Evolutionary conservation across 768 basidiomycete genomes (phyloP), one percentile per base, ranked within the genome.

Genomic region (Suillus paluster): DNA sequence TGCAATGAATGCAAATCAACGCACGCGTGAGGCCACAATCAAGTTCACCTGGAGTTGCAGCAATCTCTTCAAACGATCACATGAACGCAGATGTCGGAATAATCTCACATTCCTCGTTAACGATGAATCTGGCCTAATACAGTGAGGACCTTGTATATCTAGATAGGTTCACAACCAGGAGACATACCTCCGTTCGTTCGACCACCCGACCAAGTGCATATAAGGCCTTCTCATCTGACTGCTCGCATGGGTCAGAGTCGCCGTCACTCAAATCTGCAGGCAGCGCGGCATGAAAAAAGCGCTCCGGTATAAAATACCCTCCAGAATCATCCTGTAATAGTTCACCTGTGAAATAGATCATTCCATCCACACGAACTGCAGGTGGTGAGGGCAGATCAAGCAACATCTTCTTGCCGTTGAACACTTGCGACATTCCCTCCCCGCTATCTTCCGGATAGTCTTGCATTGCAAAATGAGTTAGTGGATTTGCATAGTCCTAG

Each of bases 381-480:
- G 70, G 76, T 5, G 71, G 71, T 1, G 68, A 60, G 1, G 70
- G 74, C 10, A 72, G 67, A 30, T 72, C 73, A 0, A 62, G 27
- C 3, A 76, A 65, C 75, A 75, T 75, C 39, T 78, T 77, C 0
- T 27, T 56, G 2, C 68, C 66, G 38, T 77, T 67, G 56, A 68
- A 70, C 0, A 71, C 68, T 50, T 77, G 66, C 0, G 56, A 68
- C 58, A 75, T 68, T 0, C 11, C 2, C 10, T 57, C 60, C 11
- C 62, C 58, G 9, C 63, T 61, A 42, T 74, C 71, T 55, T 72
- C 66, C 3, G 75, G 71, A 52, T 75, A 77, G 19, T 69, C 67
- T 46, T 64, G 62, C 65, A 77, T 72, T 2, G 63, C 27, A 17
- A 63, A 62, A 1, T 52, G 63, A 1, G 64, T 69, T 2, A 70